Base-by-base conservation (phyloP, 2,329 filamentous ascomycete species). In the Epicoccum nigrum region DNA sequence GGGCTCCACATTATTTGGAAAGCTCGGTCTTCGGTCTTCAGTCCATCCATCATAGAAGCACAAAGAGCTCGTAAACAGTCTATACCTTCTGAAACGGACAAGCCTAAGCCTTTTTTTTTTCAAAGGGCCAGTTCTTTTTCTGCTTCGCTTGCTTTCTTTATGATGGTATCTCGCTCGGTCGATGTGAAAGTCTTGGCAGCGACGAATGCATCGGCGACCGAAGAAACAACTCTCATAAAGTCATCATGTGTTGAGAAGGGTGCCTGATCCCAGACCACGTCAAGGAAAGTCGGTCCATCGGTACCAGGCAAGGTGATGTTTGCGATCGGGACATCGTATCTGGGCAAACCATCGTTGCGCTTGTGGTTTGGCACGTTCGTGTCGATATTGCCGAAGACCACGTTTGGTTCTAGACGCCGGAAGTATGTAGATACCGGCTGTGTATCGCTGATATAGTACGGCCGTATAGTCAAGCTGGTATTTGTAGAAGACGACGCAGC, bases 381-480 rank as follows among this genome's bases (percentile, higher is more conserved):
- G 16, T 45, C 27, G 2, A 45, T 16, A 2, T 7, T 25, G 4
- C 43, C 43, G 12, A 45, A 45, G 8, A 45, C 15, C 7, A 45
- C 15, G 6, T 12, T 25, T 0, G 34, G 27, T 12, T 45, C 43
- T 13, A 39, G 23, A n/a, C 43, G 43, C 3, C 27, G 27, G 27
- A 45, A 45, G 34, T 45, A 45, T 2, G 43, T 23, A 12, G 43
- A 45, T 4, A 45, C 43, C 2, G 43, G 17, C 8, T 32, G 25
- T 3, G 27, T 25, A 15, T 45, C 34, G 43, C 43, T 45, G 43
- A 45, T 39, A 13, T 45, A 45, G 27, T 45, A 45, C 5, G 43
- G 43, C 3, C 43, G 25, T 3, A 39, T 7, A 6, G 12, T 25
- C 9, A 45, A 19, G 3, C 23, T 45, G 1, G 8, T 15, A 12